These are phyloP conservation scores for Neocucurbitaria cava DNA, from an alignment of 2,329 filamentous ascomycete species.

Conservation along the genomic window DNA sequence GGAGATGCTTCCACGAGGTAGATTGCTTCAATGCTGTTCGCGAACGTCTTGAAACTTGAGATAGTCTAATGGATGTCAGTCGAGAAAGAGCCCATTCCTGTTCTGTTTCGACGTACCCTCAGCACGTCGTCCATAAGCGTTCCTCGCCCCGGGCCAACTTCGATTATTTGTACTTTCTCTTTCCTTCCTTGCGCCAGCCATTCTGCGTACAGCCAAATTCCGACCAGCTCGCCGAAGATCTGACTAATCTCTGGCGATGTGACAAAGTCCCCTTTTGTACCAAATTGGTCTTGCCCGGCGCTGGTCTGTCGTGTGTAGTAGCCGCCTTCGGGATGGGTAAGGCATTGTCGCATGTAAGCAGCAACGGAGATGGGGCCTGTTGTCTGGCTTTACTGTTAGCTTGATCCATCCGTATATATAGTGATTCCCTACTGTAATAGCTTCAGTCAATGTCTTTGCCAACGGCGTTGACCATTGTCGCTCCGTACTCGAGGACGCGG, in stretches of 20 bases:
- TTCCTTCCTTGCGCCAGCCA: conserved; percentile 89
- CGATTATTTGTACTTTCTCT: conserved; percentile 83
- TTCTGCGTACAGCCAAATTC: conserved; percentile 93
- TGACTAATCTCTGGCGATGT: conserved; percentile 98
- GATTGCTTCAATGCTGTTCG: conserved; percentile 79
- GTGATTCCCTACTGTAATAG: conserved; percentile 73
- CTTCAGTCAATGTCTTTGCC: conserved; percentile 83
- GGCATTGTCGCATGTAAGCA: conserved; percentile 97
- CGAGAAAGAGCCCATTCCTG: neutral
- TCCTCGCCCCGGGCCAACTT: conserved; percentile 91
- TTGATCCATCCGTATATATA: neutral
- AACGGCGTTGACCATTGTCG: conserved; percentile 90
- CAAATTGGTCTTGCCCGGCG: conserved; percentile 82
- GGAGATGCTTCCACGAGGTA: conserved; percentile 95
- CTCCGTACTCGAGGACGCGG: conserved; percentile 23
- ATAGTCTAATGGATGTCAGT: conserved; percentile 68
- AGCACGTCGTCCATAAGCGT: conserved; percentile 98
- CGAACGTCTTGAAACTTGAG: conserved; percentile 79
- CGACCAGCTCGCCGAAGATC: conserved; percentile 92
- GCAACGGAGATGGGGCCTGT: conserved; percentile 93
- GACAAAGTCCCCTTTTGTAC: conserved; percentile 91
- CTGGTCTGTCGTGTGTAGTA: conserved; percentile 84
- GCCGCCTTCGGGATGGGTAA: conserved; percentile 87
- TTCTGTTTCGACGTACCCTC: conserved; percentile 63
- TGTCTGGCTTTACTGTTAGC: conserved; percentile 57